Evolutionary conservation across 306 rosid genomes (phyloP), one percentile per base, ranked within the genome.

Genomic region (Fragaria ananassa): DNA sequence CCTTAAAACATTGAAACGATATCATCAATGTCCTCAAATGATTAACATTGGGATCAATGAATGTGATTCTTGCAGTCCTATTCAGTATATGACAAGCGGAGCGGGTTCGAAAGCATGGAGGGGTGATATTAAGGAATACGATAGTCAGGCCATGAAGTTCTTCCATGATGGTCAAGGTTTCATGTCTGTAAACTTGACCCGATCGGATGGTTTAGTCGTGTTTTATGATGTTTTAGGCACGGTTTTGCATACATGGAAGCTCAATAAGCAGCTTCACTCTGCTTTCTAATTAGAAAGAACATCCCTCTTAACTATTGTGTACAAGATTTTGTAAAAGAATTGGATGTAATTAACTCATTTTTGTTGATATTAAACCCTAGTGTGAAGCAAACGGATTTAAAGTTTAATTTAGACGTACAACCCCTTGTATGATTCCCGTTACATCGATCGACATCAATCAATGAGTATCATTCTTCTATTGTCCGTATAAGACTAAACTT

Each of bases 71-170:
- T 81, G 85, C 89, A 93, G 98, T 74, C 82, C 80, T 58, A 56
- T 93, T 31, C 93, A 91, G 74, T 91, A 88, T 77, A 80, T 93
- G 2, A 93, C 98, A 5, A 93, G 97, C 78, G 97, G 98, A 0
- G 97, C 88, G 31, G 96, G 98, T 5, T 93, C 98, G 29, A 93
- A 93, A 82, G 88, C 98, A 78, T 93, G 98, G 98, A 86, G 81
- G 46, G 98, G 95, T 15, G 90, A 84, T 23, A 35, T 81, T 1
- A 64, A 78, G 27, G 15, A 76, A 47, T 72, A 57, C 45, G 61
- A 70, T 56, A 81, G 61, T 50, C 69, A 80, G 49, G 91, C 81
- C 11, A 19, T 85, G 71, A 85, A 93, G 75, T 88, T 93, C 79
- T 91, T 84, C 75, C 88, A 91, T 17, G 98, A 93, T 62, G 98